A percentile compares a stretch with the other conserved stretches of the same genome.
Conservation (phyloP, 345 rosid species). For the Populus tremula region DNA sequence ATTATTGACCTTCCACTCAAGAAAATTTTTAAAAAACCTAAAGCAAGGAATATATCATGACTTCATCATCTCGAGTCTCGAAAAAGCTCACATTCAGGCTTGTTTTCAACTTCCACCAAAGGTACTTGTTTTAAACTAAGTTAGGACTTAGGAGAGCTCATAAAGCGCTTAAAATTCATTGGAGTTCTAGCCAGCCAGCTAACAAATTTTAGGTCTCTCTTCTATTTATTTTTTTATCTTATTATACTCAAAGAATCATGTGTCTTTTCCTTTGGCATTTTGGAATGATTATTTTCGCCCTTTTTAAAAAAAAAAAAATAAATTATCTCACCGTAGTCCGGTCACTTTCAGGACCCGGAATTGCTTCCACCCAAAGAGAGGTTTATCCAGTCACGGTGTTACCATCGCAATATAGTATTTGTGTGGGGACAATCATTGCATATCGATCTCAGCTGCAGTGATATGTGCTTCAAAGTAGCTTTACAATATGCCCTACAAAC, state of each 20-base stretch:
- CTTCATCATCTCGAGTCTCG: too few species aligned
- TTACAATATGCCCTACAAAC: slow-evolving; percentile 27
- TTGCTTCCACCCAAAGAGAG: background rate
- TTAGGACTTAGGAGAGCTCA: too few species aligned
- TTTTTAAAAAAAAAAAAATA: background rate
- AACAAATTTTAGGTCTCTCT: background rate
- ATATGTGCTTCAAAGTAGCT: slow-evolving; percentile 33
- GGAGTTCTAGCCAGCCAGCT: too few species aligned
- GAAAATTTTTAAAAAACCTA: too few species aligned
- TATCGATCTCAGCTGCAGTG: slow-evolving; percentile 7
- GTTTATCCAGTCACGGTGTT: background rate
- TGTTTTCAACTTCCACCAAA: too few species aligned
- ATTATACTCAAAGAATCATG: background rate
- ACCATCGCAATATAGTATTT: background rate
- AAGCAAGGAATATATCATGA: too few species aligned
- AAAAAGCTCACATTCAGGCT: too few species aligned
- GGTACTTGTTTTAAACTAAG: too few species aligned
- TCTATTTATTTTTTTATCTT: background rate
- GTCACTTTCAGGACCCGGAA: background rate
- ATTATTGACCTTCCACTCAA: too few species aligned
- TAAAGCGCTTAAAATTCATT: too few species aligned
- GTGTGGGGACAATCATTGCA: slow-evolving; percentile 3
- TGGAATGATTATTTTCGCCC: background rate
- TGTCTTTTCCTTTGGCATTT: background rate
- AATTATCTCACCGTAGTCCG: background rate